Evolutionary conservation across 352 stramenopile species (phyloP), one percentile per base, ranked within the genome.

Genomic region (Lagenidium giganteum): DNA sequence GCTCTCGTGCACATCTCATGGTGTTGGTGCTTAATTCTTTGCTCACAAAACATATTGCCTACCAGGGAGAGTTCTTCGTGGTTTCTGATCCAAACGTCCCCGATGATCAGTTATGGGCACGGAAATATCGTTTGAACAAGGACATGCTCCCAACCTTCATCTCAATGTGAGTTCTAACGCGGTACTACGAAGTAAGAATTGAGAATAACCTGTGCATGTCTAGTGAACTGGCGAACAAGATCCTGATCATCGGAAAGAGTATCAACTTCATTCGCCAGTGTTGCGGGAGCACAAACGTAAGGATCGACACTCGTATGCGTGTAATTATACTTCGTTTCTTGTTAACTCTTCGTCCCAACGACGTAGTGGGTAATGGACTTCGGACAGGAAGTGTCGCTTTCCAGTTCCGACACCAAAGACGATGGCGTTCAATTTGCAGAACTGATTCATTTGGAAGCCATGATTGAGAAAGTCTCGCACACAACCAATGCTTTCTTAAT

Each of bases 181-280:
- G n/a, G n/a, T n/a, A n/a, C n/a, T n/a, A n/a, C n/a, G n/a, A 73
- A 35, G 70, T 55, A 11, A 18, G 9, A 26, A 23, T 26, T 40
- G 5, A 7, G 5, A 33, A 3, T 9, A 6, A 24, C 11, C 29
- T 18, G 34, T 36, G 4, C 8, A 39, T n/a, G 28, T 24, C 25
- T 47, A 94, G 80, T 30, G 83, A 95, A 9, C 64, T 99, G 11
- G 95, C 95, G 2, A 73, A 88, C 18, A 96, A 95, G 27, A 97
- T 98, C 34, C 63, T 99, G 17, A 70, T 96, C 18, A 95, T 98
- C 30, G 96, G 96, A 28, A 98, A 98, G 61, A 97, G 92, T 31
- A 98, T 99, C 55, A 99, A 99, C 71, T 99, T 99, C 42, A 98
- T 99, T 61, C 84, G 95, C 14, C 70, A 88, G 35, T 98, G 93